Conservation (phyloP, 176 grass and related monocot genomes). For the Tillandsia leiboldiana region DNA sequence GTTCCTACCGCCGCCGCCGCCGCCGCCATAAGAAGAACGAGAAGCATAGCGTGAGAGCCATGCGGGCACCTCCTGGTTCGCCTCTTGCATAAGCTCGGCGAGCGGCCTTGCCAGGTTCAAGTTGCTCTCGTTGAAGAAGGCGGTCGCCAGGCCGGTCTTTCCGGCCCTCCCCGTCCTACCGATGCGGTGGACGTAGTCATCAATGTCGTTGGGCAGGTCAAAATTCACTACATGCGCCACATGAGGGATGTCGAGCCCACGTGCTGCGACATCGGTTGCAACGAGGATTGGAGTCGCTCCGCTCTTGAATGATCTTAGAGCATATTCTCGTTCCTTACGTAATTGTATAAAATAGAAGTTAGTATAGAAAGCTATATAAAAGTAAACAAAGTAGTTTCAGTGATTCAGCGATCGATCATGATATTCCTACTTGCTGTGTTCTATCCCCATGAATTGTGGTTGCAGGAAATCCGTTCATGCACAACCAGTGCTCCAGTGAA, state of each 20-base stretch:
- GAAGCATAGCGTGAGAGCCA: constrained; percentile 19
- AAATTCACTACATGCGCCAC: constrained; percentile 31
- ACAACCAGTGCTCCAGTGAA: constrained; percentile 88
- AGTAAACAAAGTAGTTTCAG: background rate
- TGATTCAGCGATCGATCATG: background rate
- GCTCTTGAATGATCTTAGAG: constrained; percentile 27
- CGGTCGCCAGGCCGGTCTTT: constrained; percentile 19
- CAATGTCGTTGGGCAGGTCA: constrained; percentile 31
- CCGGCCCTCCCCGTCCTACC: constrained; percentile 27
- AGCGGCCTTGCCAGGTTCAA: background rate
- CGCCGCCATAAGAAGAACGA: constrained; percentile 19
- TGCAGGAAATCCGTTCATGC: constrained; percentile 71
- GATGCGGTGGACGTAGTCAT: constrained; percentile 29
- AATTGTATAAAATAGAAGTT: background rate
- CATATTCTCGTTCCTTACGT: constrained; percentile 23
- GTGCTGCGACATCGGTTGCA: constrained; percentile 29
- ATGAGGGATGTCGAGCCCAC: constrained; percentile 29
- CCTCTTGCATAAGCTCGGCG: constrained; percentile 22
- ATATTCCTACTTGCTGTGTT: constrained; percentile 51
- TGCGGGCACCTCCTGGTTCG: constrained; percentile 27
- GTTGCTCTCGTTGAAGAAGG: constrained; percentile 28
- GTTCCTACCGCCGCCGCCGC: constrained; percentile 25
- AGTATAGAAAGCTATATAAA: background rate
- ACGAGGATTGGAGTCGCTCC: constrained; percentile 28
- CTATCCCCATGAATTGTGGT: constrained; percentile 95